Conservation (phyloP, 2,329 filamentous ascomycete species). For the Fusarium beomiforme region DNA sequence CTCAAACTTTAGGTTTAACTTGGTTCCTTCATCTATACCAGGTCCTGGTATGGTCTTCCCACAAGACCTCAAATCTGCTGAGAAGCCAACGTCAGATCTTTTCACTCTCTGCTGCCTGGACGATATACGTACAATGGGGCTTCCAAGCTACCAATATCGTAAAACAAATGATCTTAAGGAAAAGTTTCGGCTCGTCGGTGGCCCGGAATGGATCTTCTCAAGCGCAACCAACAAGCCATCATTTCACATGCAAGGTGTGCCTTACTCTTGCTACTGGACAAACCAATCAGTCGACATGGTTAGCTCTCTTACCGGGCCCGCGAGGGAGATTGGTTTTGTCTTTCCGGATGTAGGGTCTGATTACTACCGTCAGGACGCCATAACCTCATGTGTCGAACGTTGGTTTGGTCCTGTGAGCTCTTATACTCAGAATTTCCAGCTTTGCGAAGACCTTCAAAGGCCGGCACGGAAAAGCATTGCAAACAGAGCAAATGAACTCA, state of each 20-base stretch:
- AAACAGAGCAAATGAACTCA: neutral
- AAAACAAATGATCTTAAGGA: neutral
- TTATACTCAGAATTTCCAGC: neutral
- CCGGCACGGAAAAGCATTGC: neutral
- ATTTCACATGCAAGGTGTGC: accelerated
- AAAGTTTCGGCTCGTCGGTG: neutral
- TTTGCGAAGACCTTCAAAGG: neutral
- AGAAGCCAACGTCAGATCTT: neutral
- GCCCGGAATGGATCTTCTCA: neutral
- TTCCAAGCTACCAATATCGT: neutral
- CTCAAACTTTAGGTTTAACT: accelerated
- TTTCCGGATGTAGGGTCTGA: neutral
- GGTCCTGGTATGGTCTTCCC: neutral
- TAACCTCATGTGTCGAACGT: too few species aligned
- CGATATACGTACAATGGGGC: neutral
- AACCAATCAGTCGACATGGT: accelerated
- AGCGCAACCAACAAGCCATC: accelerated
- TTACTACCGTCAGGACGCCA: neutral
- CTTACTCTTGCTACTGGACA: neutral
- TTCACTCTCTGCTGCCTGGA: neutral
- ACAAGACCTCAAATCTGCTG: accelerated
- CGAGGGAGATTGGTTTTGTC: neutral
- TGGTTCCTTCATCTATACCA: conserved; percentile 1
- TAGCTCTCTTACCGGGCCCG: neutral
- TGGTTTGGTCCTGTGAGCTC: neutral